A percentile compares a stretch with the other conserved stretches of the same genome.
Evolutionary conservation across 2,329 filamentous ascomycete species (phyloP).

Genomic region (Gliomastix tumulicola): DNA sequence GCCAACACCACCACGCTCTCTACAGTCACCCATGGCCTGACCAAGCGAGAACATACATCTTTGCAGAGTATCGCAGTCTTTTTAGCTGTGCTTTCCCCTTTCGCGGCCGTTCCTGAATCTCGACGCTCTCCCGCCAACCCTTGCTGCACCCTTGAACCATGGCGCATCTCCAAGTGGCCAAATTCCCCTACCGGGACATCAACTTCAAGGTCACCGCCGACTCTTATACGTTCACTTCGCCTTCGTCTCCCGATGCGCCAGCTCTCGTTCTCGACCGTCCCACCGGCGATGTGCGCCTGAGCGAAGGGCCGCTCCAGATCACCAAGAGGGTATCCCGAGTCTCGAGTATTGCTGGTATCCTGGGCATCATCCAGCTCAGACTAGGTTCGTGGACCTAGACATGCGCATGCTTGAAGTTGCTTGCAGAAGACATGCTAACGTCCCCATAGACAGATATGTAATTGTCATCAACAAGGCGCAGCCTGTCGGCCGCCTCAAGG

Average conservation of each 20-base stretch:
- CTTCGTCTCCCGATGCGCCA: slow-evolving; percentile 82
- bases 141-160: slow-evolving; percentile 18
- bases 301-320: slow-evolving; percentile 68
- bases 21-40: too few relatives aligned
- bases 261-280: slow-evolving; percentile 87
- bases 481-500: slow-evolving; percentile 83
- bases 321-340: slow-evolving; percentile 67
- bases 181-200: slow-evolving; percentile 83
- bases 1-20: too few relatives aligned
- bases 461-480: slow-evolving; percentile 93
- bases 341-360: slow-evolving; percentile 88
- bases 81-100: too few relatives aligned
- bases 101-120: too few relatives aligned
- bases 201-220: slow-evolving; percentile 90
- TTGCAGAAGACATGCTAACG: neutral
- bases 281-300: slow-evolving; percentile 81
- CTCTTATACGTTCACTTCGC: slow-evolving; percentile 94
- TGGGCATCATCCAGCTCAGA: slow-evolving; percentile 89
- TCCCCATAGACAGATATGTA: slow-evolving; percentile 74
- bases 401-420: neutral
- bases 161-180: slow-evolving; percentile 26
- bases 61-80: too few relatives aligned
- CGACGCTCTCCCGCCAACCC: too few relatives aligned
- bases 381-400: slow-evolving; percentile 59
- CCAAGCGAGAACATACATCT: too few relatives aligned